Percentiles rank a stretch among this genome's conserved stretches.
phyloP scores from a whole-genome alignment of 2,329 filamentous ascomycete genomes.

The Botryotinia globosa region DNA sequence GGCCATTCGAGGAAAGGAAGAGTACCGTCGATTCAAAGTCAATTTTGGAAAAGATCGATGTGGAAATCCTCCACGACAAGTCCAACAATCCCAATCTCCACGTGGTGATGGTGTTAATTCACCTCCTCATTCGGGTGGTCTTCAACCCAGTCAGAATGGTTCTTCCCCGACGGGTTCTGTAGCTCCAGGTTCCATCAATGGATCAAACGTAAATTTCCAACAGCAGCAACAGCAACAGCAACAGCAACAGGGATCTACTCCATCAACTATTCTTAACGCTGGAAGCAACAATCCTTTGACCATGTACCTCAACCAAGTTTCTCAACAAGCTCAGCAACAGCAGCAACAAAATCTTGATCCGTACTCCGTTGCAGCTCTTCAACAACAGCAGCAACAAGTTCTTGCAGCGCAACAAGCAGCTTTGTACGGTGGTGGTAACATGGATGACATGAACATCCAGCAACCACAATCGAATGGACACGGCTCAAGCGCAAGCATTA shows the following conservation, averaged over 20 bases:
- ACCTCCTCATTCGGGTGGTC: conserved; percentile 44
- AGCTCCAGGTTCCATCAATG: conserved; percentile 49
- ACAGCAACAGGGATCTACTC: conserved; percentile 57
- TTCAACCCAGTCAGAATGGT: conserved; percentile 37
- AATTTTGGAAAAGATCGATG: conserved; percentile 99
- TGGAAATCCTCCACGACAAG: conserved; percentile 90
- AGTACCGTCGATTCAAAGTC: conserved; percentile 98
- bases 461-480: conserved; percentile 62
- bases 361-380: conserved; percentile 42
- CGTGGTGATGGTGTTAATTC: conserved; percentile 59
- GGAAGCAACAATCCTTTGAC: conserved; percentile 83
- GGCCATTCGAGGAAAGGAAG: conserved; percentile 87
- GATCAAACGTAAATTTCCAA: conserved; percentile 37
- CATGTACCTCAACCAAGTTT: conserved; percentile 85
- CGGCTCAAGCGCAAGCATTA: conserved; percentile 60
- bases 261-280: conserved; percentile 74
- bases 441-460: conserved; percentile 57
- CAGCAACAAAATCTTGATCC: conserved; percentile 45
- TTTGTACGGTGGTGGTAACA: conserved; percentile 69
- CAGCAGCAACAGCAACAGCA: conserved; percentile 43
- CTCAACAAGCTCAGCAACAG: conserved; percentile 70
- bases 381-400: conserved; percentile 67
- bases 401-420: conserved; percentile 75
- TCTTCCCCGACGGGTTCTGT: conserved; percentile 40
- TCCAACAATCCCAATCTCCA: conserved; percentile 63